phyloP scores from a whole-genome alignment of 805 yeast species.

The Candida loeiensis region DNA sequence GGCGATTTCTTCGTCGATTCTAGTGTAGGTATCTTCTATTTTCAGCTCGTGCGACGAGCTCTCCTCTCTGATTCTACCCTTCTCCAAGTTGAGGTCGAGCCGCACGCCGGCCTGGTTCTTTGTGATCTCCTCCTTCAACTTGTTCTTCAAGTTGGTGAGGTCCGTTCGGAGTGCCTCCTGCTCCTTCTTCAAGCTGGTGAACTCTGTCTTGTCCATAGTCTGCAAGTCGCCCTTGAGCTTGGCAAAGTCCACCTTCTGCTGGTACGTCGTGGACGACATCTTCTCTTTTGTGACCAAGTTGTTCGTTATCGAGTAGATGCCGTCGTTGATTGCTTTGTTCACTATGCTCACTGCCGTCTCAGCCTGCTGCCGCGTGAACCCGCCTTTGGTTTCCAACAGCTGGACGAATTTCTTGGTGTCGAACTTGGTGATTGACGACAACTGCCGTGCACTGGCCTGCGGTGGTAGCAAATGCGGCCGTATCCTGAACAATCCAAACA shows the following conservation, averaged over 20 bases:
- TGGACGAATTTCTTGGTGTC: slow-evolving; percentile 75
- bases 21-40: slow-evolving; percentile 89
- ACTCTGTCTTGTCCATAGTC: slow-evolving; percentile 82
- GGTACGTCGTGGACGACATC: slow-evolving; percentile 80
- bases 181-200: slow-evolving; percentile 76
- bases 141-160: slow-evolving; percentile 78
- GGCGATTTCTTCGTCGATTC: slow-evolving; percentile 92
- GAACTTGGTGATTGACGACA: slow-evolving; percentile 46
- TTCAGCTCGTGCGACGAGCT: slow-evolving; percentile 88
- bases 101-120: slow-evolving; percentile 87
- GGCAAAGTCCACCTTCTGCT: slow-evolving; percentile 95
- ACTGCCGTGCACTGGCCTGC: slow-evolving; percentile 3
- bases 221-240: slow-evolving; percentile 89
- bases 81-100: slow-evolving; percentile 86
- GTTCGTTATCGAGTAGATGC: slow-evolving; percentile 68
- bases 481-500: not conserved
- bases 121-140: slow-evolving; percentile 86
- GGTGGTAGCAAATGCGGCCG: not conserved
- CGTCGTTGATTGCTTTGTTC: slow-evolving; percentile 72
- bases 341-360: slow-evolving; percentile 75
- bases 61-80: slow-evolving; percentile 94
- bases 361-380: slow-evolving; percentile 69
- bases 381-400: slow-evolving; percentile 63
- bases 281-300: slow-evolving; percentile 84
- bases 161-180: slow-evolving; percentile 82